Evolutionary conservation across 805 yeast genomes (phyloP).

Genomic region (Teunomyces funiuensis): DNA sequence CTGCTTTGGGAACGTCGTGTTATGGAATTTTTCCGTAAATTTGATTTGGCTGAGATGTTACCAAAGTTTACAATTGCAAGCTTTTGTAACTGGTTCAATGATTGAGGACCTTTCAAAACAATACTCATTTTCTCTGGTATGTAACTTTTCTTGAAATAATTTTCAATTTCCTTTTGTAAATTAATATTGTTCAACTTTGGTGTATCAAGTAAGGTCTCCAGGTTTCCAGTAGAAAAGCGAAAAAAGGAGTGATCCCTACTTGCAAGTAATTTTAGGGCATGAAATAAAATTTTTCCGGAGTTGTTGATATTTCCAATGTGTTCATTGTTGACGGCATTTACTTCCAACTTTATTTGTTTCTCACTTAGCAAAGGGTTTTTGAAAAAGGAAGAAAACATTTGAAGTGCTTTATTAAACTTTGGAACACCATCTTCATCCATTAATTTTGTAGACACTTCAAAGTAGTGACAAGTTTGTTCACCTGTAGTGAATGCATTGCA

Average conservation of each 20-base stretch:
- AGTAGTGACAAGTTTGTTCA: conserved; percentile 62
- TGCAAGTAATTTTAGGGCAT: conserved; percentile 56
- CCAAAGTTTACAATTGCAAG: conserved; percentile 47
- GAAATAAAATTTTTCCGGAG: conserved; percentile 50
- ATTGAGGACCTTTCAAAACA: conserved; percentile 66
- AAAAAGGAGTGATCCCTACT: conserved; percentile 51
- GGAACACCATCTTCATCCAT: conserved; percentile 25
- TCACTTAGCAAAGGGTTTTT: conserved; percentile 50
- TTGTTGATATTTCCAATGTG: conserved; percentile 53
- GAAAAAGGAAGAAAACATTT: conserved; percentile 53
- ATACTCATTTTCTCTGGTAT: conserved; percentile 51
- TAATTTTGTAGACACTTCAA: conserved; percentile 54
- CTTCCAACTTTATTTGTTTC: conserved; percentile 46
- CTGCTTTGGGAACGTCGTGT: not conserved
- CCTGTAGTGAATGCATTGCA: conserved; percentile 71
- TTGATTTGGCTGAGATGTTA: conserved; percentile 19
- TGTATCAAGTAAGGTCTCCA: conserved; percentile 43
- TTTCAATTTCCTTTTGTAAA: conserved; percentile 33
- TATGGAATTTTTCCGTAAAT: not conserved
- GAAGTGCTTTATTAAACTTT: conserved; percentile 45
- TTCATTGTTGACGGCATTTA: conserved; percentile 64
- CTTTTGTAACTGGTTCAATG: conserved; percentile 56
- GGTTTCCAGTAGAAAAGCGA: conserved; percentile 66
- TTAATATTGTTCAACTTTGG: conserved; percentile 33
- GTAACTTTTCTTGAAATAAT: conserved; percentile 45